A percentile compares a stretch with the other conserved stretches of the same genome.
These are phyloP conservation scores for Haberlea rhodopensis DNA, from an alignment of 257 asterid species.

Conservation along the genomic window DNA sequence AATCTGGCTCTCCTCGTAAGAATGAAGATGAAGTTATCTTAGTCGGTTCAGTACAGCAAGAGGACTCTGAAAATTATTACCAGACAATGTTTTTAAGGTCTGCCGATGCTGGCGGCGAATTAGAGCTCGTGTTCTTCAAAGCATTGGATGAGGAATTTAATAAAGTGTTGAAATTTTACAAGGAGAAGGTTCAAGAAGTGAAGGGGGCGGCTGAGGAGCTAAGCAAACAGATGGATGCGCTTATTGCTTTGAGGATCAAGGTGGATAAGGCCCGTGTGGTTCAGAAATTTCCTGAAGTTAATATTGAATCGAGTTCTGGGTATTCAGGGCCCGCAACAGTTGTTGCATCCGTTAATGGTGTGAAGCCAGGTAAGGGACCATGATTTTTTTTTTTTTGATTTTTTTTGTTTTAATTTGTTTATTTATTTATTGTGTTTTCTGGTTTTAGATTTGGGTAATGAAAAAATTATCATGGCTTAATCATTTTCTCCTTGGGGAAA, in stretches of 20 bases:
- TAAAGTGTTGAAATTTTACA: too few relatives aligned
- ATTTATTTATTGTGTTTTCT: not conserved
- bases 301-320: not conserved
- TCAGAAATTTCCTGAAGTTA: constrained; percentile 3
- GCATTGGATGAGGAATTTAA: constrained; percentile 56
- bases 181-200: constrained; percentile 46
- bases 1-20: constrained; percentile 28
- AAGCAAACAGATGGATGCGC: constrained; percentile 66
- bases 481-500: too few relatives aligned
- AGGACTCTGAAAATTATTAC: constrained; percentile 35
- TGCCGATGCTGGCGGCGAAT: constrained; percentile 59
- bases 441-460: too few relatives aligned
- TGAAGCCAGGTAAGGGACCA: constrained; percentile 42
- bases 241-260: too few relatives aligned
- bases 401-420: not conserved
- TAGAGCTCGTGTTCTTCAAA: constrained; percentile 56
- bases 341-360: constrained; percentile 34
- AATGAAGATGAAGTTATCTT: constrained; percentile 68
- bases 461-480: too few relatives aligned
- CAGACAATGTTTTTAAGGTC: constrained; percentile 70
- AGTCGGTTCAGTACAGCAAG: constrained; percentile 38
- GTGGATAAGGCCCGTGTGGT: constrained; percentile 44
- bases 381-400: not conserved
- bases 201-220: constrained; percentile 52
- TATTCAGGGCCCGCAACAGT: constrained; percentile 40